Evolutionary conservation across 106 monocot species (phyloP).

Genomic region (Platanthera zijinensis): DNA sequence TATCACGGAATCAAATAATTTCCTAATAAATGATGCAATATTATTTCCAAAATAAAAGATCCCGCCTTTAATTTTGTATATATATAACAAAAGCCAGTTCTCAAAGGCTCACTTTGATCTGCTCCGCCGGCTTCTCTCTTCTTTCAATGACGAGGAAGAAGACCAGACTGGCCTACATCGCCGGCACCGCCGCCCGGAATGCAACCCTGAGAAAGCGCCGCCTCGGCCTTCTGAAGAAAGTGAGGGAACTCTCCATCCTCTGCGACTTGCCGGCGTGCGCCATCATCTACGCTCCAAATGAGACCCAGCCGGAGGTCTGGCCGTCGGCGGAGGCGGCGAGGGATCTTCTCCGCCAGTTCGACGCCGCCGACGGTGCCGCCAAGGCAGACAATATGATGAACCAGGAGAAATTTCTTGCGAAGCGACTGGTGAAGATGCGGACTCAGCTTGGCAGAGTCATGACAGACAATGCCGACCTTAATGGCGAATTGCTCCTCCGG

Average conservation of each 20-base stretch:
- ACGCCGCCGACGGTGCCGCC: neutral
- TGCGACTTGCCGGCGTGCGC: constrained; percentile 12
- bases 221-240: constrained; percentile 9
- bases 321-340: constrained; percentile 6
- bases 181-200: neutral
- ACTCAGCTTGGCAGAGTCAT: neutral
- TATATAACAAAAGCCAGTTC: too few species aligned
- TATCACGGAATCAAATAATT: too few species aligned
- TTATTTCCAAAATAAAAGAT: too few species aligned
- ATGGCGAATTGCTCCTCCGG: neutral
- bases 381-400: constrained; percentile 7
- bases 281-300: neutral
- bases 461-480: neutral
- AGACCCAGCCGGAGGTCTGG: constrained; percentile 2
- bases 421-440: neutral
- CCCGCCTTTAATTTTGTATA: too few species aligned
- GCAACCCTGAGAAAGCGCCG: constrained; percentile 8
- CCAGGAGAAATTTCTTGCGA: neutral
- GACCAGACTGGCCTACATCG: constrained; percentile 1
- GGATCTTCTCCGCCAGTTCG: neutral
- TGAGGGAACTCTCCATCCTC: constrained; percentile 8
- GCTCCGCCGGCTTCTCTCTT: neutral
- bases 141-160: constrained; percentile 16
- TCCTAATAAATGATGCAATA: too few species aligned
- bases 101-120: too few species aligned